phyloP scores from a whole-genome alignment of 495 filamentous ascomycete genomes.

The Parathielavia appendiculata region DNA sequence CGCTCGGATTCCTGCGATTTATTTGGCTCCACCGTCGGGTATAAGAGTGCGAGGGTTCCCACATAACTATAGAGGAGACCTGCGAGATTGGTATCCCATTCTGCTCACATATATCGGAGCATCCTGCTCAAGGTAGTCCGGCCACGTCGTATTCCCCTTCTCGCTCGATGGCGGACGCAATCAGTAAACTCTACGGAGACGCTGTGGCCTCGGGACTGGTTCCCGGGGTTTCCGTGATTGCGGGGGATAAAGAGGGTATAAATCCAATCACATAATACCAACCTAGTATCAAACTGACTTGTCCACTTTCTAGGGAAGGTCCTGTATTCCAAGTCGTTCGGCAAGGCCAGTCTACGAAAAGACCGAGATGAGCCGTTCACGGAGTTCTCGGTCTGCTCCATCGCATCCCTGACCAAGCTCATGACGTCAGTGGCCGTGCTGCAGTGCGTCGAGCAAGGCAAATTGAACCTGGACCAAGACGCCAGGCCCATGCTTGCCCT shows the following conservation, averaged over 20 bases:
- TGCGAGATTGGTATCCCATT: too few species aligned
- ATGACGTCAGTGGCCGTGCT: slow-evolving; percentile 33
- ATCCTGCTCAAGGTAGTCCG: too few species aligned
- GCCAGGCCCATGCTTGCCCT: slow-evolving; percentile 26
- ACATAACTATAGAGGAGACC: too few species aligned
- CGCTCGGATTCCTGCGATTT: too few species aligned
- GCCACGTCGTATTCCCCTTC: too few species aligned
- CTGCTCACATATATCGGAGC: too few species aligned
- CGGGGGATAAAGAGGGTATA: slow-evolving; percentile 16
- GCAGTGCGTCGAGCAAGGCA: slow-evolving; percentile 31
- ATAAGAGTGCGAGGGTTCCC: too few species aligned
- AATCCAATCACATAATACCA: not conserved
- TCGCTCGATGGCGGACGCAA: slow-evolving; percentile 15
- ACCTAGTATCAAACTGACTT: not conserved
- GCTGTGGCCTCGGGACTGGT: slow-evolving; percentile 10
- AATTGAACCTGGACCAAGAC: slow-evolving; percentile 31
- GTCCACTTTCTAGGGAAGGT: not conserved
- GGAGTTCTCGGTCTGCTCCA: slow-evolving; percentile 12
- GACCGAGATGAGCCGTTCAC: slow-evolving; percentile 9
- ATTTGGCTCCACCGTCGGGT: too few species aligned
- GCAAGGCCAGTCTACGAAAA: slow-evolving; percentile 8
- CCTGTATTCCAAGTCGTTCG: slow-evolving; percentile 16
- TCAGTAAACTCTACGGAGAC: slow-evolving; percentile 7
- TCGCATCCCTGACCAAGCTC: slow-evolving; percentile 35
- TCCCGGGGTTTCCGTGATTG: slow-evolving; percentile 14